Conservation (phyloP, 352 stramenopile genomes). For the Pythium pectinolyticum region DNA sequence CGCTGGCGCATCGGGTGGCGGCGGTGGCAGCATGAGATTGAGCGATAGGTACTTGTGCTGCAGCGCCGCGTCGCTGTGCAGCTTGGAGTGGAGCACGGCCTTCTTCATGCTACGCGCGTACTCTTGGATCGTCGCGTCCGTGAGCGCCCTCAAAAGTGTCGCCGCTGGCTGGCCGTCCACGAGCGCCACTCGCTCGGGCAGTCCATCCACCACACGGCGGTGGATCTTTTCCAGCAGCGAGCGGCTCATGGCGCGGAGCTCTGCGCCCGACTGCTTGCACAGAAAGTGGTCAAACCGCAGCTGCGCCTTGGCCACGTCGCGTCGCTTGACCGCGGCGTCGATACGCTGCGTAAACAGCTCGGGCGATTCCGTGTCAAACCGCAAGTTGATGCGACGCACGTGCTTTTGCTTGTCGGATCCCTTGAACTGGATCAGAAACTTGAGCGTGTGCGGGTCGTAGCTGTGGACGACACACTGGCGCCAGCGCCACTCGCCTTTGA, state of each 20-base stretch:
- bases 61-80: constrained; percentile 54
- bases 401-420: constrained; percentile 84
- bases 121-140: constrained; percentile 85
- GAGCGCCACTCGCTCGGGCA: constrained; percentile 60
- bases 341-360: constrained; percentile 76
- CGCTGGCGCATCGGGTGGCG: constrained; percentile 26
- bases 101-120: constrained; percentile 94
- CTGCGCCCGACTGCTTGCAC: constrained; percentile 62
- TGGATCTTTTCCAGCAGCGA: constrained; percentile 84
- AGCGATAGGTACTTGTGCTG: constrained; percentile 67
- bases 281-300: constrained; percentile 92
- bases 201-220: constrained; percentile 75
- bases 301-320: constrained; percentile 83
- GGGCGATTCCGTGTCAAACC: constrained; percentile 83
- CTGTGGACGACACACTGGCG: constrained; percentile 57
- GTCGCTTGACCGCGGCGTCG: constrained; percentile 50
- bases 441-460: constrained; percentile 61
- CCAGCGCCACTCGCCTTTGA: constrained; percentile 86
- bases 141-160: constrained; percentile 77
- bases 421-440: constrained; percentile 87
- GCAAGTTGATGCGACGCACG: constrained; percentile 90
- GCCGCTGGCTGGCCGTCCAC: constrained; percentile 61
- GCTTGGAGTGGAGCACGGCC: constrained; percentile 69
- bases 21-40: constrained; percentile 52
- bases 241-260: constrained; percentile 79